These are phyloP conservation scores for Kodamaea lidongshanica DNA, from an alignment of 805 yeast genomes.

Conservation along the genomic window DNA sequence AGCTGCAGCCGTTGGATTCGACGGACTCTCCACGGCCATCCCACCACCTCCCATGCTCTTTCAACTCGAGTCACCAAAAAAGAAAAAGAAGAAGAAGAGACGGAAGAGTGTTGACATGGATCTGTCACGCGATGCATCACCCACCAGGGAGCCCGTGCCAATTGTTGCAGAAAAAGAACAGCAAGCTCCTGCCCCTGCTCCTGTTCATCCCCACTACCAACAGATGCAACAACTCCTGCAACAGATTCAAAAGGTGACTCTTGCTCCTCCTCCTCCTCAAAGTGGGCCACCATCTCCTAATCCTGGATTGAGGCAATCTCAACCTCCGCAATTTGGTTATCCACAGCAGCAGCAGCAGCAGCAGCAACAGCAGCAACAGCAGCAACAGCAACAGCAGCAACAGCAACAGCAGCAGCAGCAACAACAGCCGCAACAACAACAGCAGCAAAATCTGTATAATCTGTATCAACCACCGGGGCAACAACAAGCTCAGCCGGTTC, in stretches of 20 bases:
- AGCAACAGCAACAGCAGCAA: constrained; percentile 2
- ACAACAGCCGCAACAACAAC: constrained; percentile 1
- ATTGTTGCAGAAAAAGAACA: constrained; percentile 1
- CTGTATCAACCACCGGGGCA: constrained; percentile 3
- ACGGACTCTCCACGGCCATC: constrained; percentile 4
- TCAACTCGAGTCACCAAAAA: constrained; percentile 9
- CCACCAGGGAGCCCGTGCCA: constrained; percentile 1
- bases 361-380: constrained; percentile 2
- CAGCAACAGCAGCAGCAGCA: constrained; percentile 4
- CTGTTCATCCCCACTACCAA: constrained; percentile 7
- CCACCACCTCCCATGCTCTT: constrained; percentile 11
- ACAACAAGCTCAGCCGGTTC: constrained; percentile 8
- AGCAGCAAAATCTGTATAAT: constrained; percentile 2
- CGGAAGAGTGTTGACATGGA: constrained; percentile 4
- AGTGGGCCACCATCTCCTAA: constrained; percentile 1
- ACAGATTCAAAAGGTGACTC: constrained; percentile 7
- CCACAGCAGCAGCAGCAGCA: constrained; percentile 2
- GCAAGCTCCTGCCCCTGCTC: constrained; percentile 1
- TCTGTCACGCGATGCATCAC: not conserved
- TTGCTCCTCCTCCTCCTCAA: constrained; percentile 2
- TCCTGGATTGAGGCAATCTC: not conserved
- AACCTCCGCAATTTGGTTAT: not conserved
- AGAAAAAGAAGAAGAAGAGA: constrained; percentile 12
- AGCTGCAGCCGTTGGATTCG: constrained; percentile 6
- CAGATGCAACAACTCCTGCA: constrained; percentile 10